Conservation (phyloP, 768 basidiomycete genomes). For the Paxillus ammoniavirescens region DNA sequence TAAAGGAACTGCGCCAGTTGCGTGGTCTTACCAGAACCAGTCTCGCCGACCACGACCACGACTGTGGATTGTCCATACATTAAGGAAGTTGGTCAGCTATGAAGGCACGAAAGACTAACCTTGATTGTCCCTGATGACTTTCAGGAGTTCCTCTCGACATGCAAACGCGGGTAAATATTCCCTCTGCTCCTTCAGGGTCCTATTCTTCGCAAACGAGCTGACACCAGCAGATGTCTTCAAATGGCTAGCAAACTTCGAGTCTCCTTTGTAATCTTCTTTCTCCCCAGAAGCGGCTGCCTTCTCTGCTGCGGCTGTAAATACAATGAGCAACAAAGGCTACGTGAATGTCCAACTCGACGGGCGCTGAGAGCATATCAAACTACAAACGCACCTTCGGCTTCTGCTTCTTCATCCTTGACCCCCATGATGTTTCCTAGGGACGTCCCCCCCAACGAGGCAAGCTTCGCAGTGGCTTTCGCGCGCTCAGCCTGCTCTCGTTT, state of each 20-base stretch:
- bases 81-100: not conserved
- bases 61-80: constrained; percentile 45
- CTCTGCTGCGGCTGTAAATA: constrained; percentile 49
- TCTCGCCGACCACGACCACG: constrained; percentile 95
- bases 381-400: constrained; percentile 75
- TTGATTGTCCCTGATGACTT: constrained; percentile 90
- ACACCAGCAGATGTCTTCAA: constrained; percentile 76
- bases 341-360: constrained; percentile 78
- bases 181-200: constrained; percentile 91
- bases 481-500: constrained; percentile 96
- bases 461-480: constrained; percentile 93
- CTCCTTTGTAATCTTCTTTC: constrained; percentile 81
- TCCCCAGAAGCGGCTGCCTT: constrained; percentile 47
- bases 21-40: constrained; percentile 99
- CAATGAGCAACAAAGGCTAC: constrained; percentile 44
- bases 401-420: constrained; percentile 91
- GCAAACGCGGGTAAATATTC: constrained; percentile 98
- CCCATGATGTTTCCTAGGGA: constrained; percentile 97
- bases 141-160: constrained; percentile 90
- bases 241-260: constrained; percentile 97
- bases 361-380: constrained; percentile 12
- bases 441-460: constrained; percentile 89
- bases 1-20: constrained; percentile 94
- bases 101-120: constrained; percentile 42
- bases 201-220: constrained; percentile 74